phyloP scores from a whole-genome alignment of 495 filamentous ascomycete species.

The Lepraria neglecta region DNA sequence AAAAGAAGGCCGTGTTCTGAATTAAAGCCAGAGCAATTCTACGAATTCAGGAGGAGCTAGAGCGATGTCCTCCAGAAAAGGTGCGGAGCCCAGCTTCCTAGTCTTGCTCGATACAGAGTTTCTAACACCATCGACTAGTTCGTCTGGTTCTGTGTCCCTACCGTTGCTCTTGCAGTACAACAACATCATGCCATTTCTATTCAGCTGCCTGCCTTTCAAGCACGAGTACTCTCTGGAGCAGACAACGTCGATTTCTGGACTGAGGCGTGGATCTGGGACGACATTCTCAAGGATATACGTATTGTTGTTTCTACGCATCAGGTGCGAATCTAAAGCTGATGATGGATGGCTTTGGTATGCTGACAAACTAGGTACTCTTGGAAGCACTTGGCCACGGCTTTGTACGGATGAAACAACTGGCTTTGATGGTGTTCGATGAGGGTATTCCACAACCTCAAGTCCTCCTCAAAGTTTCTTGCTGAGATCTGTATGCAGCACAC shows the following conservation, averaged over 20 bases:
- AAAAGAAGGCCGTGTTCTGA: neutral
- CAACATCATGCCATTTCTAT: conserved; percentile 58
- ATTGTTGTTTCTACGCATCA: conserved; percentile 74
- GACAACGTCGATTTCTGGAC: conserved; percentile 74
- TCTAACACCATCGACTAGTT: conserved; percentile 42
- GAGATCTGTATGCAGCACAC: conserved; percentile 51
- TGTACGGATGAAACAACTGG: conserved; percentile 57
- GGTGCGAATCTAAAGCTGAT: conserved; percentile 18
- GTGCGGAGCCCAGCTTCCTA: conserved; percentile 36
- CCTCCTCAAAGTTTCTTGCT: conserved; percentile 25
- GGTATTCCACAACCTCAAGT: conserved; percentile 43
- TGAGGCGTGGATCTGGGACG: conserved; percentile 64
- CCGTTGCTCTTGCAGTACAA: conserved; percentile 65
- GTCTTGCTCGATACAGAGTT: neutral
- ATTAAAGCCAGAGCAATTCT: conserved; percentile 59
- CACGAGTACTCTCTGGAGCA: conserved; percentile 57
- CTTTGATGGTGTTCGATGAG: conserved; percentile 84
- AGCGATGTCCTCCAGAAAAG: conserved; percentile 52
- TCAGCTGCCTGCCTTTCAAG: conserved; percentile 58
- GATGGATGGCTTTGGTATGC: conserved; percentile 19
- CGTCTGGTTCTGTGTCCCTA: conserved; percentile 82
- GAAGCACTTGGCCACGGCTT: conserved; percentile 81
- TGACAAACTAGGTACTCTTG: conserved; percentile 49
- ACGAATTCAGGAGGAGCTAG: conserved; percentile 71
- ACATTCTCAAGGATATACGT: conserved; percentile 56